phyloP scores from a whole-genome alignment of 805 yeast genomes.

The Metschnikowia rubicola region DNA sequence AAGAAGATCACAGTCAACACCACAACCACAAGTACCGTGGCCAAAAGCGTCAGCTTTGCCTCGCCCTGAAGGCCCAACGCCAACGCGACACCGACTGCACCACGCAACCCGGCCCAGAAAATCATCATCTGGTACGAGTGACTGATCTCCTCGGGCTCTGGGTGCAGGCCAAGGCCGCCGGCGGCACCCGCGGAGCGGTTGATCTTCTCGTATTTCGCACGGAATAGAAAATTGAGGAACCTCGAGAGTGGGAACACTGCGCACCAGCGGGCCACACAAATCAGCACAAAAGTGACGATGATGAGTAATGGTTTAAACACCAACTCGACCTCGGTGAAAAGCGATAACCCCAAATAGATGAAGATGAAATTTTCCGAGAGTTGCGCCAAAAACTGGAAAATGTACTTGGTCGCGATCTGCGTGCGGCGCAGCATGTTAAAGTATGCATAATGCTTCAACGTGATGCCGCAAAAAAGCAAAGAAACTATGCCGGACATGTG shows the following conservation, averaged over 20 bases:
- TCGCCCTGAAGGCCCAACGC: conserved; percentile 98
- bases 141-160: conserved; percentile 82
- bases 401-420: conserved; percentile 92
- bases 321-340: conserved; percentile 93
- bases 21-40: conserved; percentile 94
- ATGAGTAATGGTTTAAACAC: conserved; percentile 92
- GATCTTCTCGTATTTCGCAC: conserved; percentile 50
- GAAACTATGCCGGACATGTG: conserved; percentile 99
- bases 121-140: conserved; percentile 97
- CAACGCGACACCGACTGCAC: conserved; percentile 98
- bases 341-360: conserved; percentile 87
- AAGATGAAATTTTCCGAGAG: conserved; percentile 94
- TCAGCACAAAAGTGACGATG: conserved; percentile 82
- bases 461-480: conserved; percentile 90
- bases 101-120: conserved; percentile 98
- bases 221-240: conserved; percentile 74
- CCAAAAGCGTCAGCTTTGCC: conserved; percentile 79
- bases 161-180: conserved; percentile 41
- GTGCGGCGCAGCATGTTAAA: conserved; percentile 96
- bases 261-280: conserved; percentile 94
- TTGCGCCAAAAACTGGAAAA: conserved; percentile 91
- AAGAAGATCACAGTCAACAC: conserved; percentile 92
- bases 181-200: conserved; percentile 23
- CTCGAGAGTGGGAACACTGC: conserved; percentile 94
- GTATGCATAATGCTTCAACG: conserved; percentile 94